Evolutionary conservation across 1,284 basidiomycete species (phyloP).

Genomic region (Psilocybe mexicana): DNA sequence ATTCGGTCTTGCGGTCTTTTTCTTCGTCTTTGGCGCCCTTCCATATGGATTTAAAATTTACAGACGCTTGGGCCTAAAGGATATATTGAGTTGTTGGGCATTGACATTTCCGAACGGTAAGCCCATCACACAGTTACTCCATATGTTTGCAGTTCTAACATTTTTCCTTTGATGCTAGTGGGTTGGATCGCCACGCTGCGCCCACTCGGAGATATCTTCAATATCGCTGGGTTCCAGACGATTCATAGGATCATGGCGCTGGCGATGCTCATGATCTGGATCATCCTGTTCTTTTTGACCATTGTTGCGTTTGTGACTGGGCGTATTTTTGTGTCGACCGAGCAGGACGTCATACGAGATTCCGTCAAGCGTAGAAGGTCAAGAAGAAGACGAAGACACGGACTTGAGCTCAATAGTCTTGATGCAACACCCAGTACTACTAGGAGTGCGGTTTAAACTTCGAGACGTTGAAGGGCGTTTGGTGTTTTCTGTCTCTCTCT

Average conservation of each 20-base stretch:
- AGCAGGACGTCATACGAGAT: conserved; percentile 46
- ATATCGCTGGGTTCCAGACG: conserved; percentile 38
- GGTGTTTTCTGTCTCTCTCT: too few species aligned
- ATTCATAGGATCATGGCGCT: conserved; percentile 42
- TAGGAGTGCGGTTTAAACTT: too few species aligned
- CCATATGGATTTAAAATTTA: conserved; percentile 53
- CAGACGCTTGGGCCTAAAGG: conserved; percentile 38
- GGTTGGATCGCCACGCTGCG: conserved; percentile 48
- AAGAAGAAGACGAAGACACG: neutral
- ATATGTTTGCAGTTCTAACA: neutral
- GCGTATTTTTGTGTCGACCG: conserved; percentile 45
- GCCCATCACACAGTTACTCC: conserved; percentile 2
- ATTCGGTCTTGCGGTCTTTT: conserved; percentile 49
- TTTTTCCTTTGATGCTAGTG: conserved; percentile 26
- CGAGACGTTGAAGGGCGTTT: too few species aligned
- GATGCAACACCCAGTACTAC: neutral
- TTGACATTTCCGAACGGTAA: conserved; percentile 50
- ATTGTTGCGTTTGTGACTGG: conserved; percentile 44
- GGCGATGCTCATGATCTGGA: conserved; percentile 41
- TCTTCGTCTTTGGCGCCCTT: conserved; percentile 45
- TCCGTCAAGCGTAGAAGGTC: neutral
- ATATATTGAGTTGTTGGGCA: conserved; percentile 55
- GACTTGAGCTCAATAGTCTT: neutral
- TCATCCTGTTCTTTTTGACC: conserved; percentile 42
- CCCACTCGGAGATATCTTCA: conserved; percentile 42